phyloP scores from a whole-genome alignment of 169 alveolate genomes.

The Plasmodium gallinaceum region DNA sequence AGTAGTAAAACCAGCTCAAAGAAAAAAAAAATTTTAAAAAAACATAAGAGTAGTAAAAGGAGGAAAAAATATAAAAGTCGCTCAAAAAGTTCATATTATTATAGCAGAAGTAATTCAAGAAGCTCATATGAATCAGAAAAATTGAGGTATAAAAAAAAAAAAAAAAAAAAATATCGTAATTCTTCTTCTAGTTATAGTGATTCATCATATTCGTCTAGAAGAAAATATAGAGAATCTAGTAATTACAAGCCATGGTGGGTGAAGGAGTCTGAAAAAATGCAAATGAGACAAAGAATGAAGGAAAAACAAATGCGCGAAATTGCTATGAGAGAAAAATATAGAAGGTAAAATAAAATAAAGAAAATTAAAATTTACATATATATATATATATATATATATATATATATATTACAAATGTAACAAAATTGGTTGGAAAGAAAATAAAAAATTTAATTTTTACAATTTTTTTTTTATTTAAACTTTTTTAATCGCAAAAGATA shows the following conservation, averaged over 20 bases:
- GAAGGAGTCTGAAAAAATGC: constrained; percentile 63
- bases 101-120: constrained; percentile 21
- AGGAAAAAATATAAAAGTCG: constrained; percentile 10
- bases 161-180: not conserved
- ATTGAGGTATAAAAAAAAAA: not conserved
- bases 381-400: constrained; percentile 1
- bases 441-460: too few species aligned
- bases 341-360: not conserved
- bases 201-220: constrained; percentile 32
- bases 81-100: constrained; percentile 6
- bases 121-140: constrained; percentile 38
- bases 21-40: constrained; percentile 12
- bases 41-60: constrained; percentile 4
- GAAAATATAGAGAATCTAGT: constrained; percentile 32
- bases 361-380: not conserved
- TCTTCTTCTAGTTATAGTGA: constrained; percentile 24
- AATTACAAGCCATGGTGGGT: constrained; percentile 73
- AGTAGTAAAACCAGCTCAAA: not conserved
- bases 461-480: too few species aligned
- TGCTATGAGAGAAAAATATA: constrained; percentile 30
- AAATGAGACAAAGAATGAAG: constrained; percentile 58
- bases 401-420: not conserved
- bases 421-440: too few species aligned
- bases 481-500: too few species aligned
- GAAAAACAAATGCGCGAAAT: constrained; percentile 55